These are phyloP conservation scores for Penicillium diatomitis DNA, from an alignment of 495 filamentous ascomycete species.

Conservation along the genomic window DNA sequence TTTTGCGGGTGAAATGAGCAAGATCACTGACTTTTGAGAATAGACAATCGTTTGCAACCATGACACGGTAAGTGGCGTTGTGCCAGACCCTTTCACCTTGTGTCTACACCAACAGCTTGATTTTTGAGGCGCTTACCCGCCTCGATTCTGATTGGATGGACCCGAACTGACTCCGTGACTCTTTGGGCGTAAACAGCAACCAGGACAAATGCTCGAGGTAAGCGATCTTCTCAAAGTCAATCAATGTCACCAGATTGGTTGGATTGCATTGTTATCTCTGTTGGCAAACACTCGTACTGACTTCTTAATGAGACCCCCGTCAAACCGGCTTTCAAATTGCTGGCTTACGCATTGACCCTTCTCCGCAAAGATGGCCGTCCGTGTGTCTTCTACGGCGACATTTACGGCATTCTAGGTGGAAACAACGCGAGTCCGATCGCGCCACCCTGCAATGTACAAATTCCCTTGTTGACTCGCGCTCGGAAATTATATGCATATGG, in stretches of 20 bases:
- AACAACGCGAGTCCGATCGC: constrained; percentile 35
- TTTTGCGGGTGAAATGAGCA: no score
- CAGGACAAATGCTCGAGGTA: constrained; percentile 48
- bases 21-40: constrained; percentile 1
- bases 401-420: constrained; percentile 55
- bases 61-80: constrained; percentile 28
- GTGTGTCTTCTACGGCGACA: constrained; percentile 65
- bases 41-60: constrained; percentile 38
- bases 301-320: constrained; percentile 32
- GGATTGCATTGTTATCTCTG: no score
- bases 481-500: constrained; percentile 65
- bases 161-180: not conserved
- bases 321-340: constrained; percentile 46
- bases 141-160: no score
- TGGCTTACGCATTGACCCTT: constrained; percentile 56
- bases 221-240: constrained; percentile 1
- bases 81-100: not conserved
- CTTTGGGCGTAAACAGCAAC: constrained; percentile 36
- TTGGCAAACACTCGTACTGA: constrained; percentile 2
- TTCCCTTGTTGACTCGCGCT: constrained; percentile 53
- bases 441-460: constrained; percentile 49
- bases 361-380: constrained; percentile 57
- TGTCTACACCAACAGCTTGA: not conserved
- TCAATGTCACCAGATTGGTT: not conserved
- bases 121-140: no score